Percentiles rank a stretch among this genome's conserved stretches.
Conservation (phyloP, 352 stramenopile species). For the Phytophthora rubi region DNA sequence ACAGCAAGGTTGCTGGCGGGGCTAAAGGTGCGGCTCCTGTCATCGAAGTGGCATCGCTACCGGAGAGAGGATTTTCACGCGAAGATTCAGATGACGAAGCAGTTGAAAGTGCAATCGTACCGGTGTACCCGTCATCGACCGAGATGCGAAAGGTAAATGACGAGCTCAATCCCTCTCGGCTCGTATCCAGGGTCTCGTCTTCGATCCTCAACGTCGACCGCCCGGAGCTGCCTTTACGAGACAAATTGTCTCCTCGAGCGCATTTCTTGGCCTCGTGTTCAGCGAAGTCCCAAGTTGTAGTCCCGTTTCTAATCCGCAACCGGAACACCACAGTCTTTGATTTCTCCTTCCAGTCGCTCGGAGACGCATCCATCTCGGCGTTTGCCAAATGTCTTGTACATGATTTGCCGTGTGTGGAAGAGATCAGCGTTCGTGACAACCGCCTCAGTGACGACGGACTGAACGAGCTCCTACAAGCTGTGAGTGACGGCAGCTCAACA, state of each 20-base stretch:
- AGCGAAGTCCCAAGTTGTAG: constrained; percentile 53
- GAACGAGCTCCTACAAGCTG: constrained; percentile 59
- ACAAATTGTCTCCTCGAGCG: constrained; percentile 68
- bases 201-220: constrained; percentile 20
- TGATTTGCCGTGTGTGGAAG: constrained; percentile 70
- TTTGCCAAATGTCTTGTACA: constrained; percentile 69
- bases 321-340: constrained; percentile 75
- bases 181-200: constrained; percentile 12
- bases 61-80: constrained; percentile 10
- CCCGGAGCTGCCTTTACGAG: constrained; percentile 27
- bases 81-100: constrained; percentile 22
- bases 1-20: constrained; percentile 19
- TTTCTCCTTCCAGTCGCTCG: constrained; percentile 84
- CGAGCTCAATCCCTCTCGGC: constrained; percentile 30
- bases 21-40: not conserved
- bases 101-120: constrained; percentile 35
- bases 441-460: constrained; percentile 81
- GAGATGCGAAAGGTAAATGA: constrained; percentile 50
- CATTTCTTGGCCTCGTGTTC: constrained; percentile 66
- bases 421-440: constrained; percentile 90
- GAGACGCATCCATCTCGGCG: constrained; percentile 66
- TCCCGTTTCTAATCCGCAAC: constrained; percentile 71
- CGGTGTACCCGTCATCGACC: constrained; percentile 48
- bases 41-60: not conserved
- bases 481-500: constrained; percentile 59